A percentile compares a stretch with the other conserved stretches of the same genome.
Evolutionary conservation across 176 grass and related monocot species (phyloP).

Genomic region (Eleusine indica): DNA sequence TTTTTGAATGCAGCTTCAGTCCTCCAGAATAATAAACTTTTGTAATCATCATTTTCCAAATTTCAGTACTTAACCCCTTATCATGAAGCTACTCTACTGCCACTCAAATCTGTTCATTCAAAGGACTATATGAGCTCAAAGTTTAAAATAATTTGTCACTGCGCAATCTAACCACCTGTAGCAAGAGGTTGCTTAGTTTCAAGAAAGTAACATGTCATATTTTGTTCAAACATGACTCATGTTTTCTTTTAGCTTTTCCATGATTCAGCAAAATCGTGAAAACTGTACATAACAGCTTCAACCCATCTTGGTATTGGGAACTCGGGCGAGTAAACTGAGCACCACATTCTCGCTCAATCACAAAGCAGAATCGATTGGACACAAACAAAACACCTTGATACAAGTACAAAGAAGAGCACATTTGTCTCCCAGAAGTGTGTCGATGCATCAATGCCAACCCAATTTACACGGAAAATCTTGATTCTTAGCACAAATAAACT

Average conservation of each 20-base stretch:
- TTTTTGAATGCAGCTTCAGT: too few relatives aligned
- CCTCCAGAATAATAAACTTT: too few relatives aligned
- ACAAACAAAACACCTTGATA: background rate
- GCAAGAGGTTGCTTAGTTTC: background rate
- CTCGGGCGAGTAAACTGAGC: background rate
- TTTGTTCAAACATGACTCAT: background rate
- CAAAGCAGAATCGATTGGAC: background rate
- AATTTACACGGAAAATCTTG: slow-evolving; percentile 22
- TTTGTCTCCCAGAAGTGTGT: background rate
- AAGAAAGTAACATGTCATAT: background rate
- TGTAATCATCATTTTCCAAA: too few relatives aligned
- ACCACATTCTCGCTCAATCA: background rate
- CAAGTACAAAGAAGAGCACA: background rate
- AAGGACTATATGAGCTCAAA: background rate
- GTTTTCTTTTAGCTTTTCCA: background rate
- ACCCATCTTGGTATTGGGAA: background rate
- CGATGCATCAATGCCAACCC: background rate
- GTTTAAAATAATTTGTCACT: background rate
- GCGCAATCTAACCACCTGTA: background rate
- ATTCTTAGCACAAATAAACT: background rate
- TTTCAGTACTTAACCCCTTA: background rate
- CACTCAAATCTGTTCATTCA: background rate
- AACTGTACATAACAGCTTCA: background rate
- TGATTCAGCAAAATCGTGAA: background rate
- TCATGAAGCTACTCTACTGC: background rate